Base-by-base conservation (phyloP, 2,329 filamentous ascomycete species). In the Neopestalotiopsis sp. region DNA sequence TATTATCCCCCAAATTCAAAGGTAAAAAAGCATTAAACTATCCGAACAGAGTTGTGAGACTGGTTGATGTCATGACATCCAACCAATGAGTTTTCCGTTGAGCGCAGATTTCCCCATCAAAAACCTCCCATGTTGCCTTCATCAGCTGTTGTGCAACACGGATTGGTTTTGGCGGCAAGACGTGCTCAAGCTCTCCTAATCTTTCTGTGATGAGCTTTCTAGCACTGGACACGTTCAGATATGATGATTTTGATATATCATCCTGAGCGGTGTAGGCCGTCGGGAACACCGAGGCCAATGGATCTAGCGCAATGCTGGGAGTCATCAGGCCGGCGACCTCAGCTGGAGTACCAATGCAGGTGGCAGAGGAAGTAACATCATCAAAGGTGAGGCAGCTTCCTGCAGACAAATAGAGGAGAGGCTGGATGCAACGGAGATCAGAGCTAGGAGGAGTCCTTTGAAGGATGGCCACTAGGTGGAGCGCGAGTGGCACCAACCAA, bases 391-490 rank as follows among this genome's bases (percentile, higher is more conserved):
- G 49, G 45, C 64, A 66, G 49, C 64, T 66, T 34, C 64, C 64
- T 13, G 49, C 49, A 7, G 64, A 66, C 42, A 66, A 30, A 49
- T 66, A 66, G 7, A 66, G 49, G 12, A 66, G 49, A 38, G 64
- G 64, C 28, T 66, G 64, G 34, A 66, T 58, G 49, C 64, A 66
- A 6, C 64, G 64, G 6, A 66, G 32, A 38, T 66, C 64, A 34
- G 64, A 66, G 17, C 20, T 66, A 10, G 64, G 28, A 10, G 64
- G 64, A 20, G 32, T 57, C 9, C 64, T 42, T 30, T 66, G 24
- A 3, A 66, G 64, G 28, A 66, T 38, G 9, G 45, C 38, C 24
- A 58, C 56, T 9, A 66, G 12, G 49, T 66, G 45, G 13, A 66
- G 49, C n/a, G 64, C 64, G 13, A 66, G 17, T n/a, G 64, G 64